A percentile compares a stretch with the other conserved stretches of the same genome.
These are phyloP conservation scores for Solanum piurae DNA, from an alignment of 257 asterid species.

Conservation along the genomic window DNA sequence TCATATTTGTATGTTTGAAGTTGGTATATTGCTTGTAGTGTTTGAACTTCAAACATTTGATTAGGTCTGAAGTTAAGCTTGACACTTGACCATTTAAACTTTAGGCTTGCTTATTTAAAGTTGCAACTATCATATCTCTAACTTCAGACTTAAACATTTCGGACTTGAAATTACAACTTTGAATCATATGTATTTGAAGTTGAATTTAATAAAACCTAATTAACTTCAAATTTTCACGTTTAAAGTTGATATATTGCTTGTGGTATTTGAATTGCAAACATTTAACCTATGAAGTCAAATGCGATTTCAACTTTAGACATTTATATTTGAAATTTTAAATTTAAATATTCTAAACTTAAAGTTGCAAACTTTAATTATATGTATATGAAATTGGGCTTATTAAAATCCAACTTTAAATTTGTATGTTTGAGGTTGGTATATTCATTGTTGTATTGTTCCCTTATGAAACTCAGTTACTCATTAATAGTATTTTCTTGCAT, in stretches of 20 bases:
- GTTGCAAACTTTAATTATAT: neutral
- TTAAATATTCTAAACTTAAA: neutral
- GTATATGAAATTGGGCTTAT: neutral
- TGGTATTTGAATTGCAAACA: neutral
- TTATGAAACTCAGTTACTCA: neutral
- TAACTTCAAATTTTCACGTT: neutral
- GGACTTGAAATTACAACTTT: neutral
- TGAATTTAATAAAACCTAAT: neutral
- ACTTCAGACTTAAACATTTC: neutral
- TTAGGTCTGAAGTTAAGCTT: neutral
- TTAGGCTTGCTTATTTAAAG: neutral
- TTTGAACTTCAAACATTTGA: neutral
- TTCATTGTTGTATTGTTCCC: neutral
- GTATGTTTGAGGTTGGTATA: neutral
- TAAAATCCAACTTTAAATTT: neutral
- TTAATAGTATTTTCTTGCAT: no score
- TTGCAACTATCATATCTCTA: neutral
- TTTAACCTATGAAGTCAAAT: neutral
- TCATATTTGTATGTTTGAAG: neutral
- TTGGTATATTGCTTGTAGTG: neutral
- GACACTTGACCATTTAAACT: neutral
- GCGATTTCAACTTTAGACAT: neutral
- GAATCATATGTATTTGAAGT: neutral
- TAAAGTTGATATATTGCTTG: neutral
- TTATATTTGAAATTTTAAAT: neutral